Evolutionary conservation across 768 basidiomycete genomes (phyloP), one percentile per base, ranked within the genome.

Genomic region (Obba rivulosa): DNA sequence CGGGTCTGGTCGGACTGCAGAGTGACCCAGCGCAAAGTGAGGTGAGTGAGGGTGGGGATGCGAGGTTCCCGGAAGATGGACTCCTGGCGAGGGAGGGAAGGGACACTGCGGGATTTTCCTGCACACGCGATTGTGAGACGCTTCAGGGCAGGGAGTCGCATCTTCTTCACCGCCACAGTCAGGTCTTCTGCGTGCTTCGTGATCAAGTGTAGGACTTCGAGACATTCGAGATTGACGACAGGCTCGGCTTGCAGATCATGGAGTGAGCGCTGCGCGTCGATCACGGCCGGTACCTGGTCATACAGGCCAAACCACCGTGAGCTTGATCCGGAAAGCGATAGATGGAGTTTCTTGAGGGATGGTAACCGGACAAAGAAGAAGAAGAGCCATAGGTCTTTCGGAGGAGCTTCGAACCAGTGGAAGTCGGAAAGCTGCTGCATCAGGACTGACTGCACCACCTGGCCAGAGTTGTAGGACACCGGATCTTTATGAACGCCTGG

Each of bases 41-140:
- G 71, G 51, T 76, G 69, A 24, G 76, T 76, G 34, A 82, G 65
- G 46, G 66, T 57, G 3, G 68, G 72, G 23, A 80, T 70, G 43
- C 78, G 77, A 5, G 79, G 78, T 61, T 81, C 78, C 45, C 74
- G 73, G 58, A 81, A 78, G 48, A 82, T 66, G 34, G 65, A 70
- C 60, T 79, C 77, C 23, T 77, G 67, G 24, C 73, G 69, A 34
- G 76, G 75, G 5, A 55, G 44, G 13, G 74, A 71, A 13, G 56
- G 47, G 4, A n/a, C 16, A 3, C 11, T 24, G 16, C 2, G 7
- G 16, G 31, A 8, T 3, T 18, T 11, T 10, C 31, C 22, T 21
- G 40, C 41, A 41, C 43, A 44, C 3, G 69, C 62, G 44, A 80
- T 58, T 46, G 74, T 74, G 45, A 77, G 64, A 42, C 67, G 72